Base-by-base conservation (phyloP, 768 basidiomycete genomes). In the Sarcomyxa edulis region DNA sequence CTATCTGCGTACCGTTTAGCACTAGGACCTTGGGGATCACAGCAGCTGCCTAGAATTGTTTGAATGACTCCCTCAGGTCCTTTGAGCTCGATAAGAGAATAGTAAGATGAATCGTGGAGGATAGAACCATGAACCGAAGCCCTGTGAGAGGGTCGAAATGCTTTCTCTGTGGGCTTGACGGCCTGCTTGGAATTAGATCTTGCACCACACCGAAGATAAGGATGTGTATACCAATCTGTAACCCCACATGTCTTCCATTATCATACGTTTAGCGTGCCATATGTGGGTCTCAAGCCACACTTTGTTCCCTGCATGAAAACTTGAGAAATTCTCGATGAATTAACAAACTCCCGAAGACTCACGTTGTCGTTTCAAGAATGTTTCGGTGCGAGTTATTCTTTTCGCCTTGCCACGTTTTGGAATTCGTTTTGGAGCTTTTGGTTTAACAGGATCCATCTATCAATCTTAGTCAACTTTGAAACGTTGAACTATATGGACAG, bases 231-330 rank as follows among this genome's bases (percentile, higher is more conserved):
- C 92, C 38, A 99, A 66, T 48, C 90, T 73, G 56, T 90, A 91
- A 0, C 90, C 91, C 93, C 93, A 98, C 59, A 88, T 71, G 46
- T 81, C 82, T 48, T 82, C 74, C 95, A 98, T 97, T 45, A 84
- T 79, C 81, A 95, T 95, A 5, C 96, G 78, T 60, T 97, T 98
- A 1, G 93, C 88, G 51, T 97, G 95, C 91, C 93, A 98, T 14
- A 98, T 61, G 56, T 99, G 96, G 5, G 93, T 95, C 55, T 95
- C 91, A 1, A 99, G 76, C 95, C 95, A 98, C 9, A 72, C 65
- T 58, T 97, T 97, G 47, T 87, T 73, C 21, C 69, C 94, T 96
- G 46, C 2, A 34, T 8, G 19, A 25, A 4, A 35, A 22, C 42
- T 41, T 18, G 11, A 28, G 34, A 37, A 29, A 12, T 32, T 12